Percentiles rank a stretch among this genome's conserved stretches.
phyloP scores from a whole-genome alignment of 2,329 filamentous ascomycete species.

The Diaporthe sp. region DNA sequence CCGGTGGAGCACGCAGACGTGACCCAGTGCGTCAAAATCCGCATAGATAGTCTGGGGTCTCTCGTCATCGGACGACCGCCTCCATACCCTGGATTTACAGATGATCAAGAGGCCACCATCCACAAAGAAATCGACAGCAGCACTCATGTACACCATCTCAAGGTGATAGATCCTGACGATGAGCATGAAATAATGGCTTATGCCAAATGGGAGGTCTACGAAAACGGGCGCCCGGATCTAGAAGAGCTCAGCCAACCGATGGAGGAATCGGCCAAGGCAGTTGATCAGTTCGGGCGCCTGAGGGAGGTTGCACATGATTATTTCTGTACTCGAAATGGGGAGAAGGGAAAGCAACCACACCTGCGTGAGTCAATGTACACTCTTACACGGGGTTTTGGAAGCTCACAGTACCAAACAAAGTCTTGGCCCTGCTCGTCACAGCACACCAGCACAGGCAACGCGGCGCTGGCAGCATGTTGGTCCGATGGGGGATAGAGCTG shows the following conservation, averaged over 20 bases:
- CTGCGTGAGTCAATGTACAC: not conserved
- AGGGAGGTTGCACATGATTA: not conserved
- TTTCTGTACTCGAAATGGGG: not conserved
- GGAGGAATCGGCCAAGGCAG: not conserved
- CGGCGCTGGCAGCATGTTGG: slow-evolving; percentile 4
- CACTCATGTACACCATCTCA: not conserved
- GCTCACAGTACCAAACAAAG: not conserved
- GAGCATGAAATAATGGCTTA: not conserved
- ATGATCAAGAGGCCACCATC: not conserved
- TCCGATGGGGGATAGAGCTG: not conserved
- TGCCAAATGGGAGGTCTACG: slow-evolving; percentile 5
- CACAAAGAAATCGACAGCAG: not conserved
- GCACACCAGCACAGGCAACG: not conserved
- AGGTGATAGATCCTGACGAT: not conserved
- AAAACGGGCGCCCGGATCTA: not conserved
- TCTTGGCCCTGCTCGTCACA: slow-evolving; percentile 4
- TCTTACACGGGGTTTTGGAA: no score
- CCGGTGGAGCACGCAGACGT: not conserved
- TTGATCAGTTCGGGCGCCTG: not conserved
- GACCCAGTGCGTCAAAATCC: not conserved
- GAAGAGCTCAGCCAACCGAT: not conserved
- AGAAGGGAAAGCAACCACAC: not conserved
- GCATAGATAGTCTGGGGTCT: not conserved
- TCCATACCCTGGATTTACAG: not conserved
- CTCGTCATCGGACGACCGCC: not conserved